phyloP scores from a whole-genome alignment of 2,329 filamentous ascomycete genomes.

The Claviceps humidiphila region DNA sequence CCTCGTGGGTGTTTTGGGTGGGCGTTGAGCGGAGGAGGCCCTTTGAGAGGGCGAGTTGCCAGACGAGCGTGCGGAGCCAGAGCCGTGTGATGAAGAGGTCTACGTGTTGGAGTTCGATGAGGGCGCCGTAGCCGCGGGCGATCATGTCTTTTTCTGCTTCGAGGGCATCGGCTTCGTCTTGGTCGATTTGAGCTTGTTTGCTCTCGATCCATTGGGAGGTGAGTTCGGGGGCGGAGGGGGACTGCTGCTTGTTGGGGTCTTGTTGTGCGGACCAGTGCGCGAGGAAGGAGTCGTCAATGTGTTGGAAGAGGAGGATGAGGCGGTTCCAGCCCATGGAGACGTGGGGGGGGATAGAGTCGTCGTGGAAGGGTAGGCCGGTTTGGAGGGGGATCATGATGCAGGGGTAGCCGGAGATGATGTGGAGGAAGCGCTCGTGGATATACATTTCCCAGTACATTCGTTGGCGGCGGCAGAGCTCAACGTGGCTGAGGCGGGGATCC shows the following conservation, averaged over 20 bases:
- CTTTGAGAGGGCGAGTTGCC: constrained; percentile 27
- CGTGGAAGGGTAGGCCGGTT: constrained; percentile 17
- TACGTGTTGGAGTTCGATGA: constrained; percentile 26
- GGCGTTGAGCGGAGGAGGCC: constrained; percentile 23
- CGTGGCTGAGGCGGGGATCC: constrained; percentile 6
- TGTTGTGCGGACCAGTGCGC: constrained; percentile 23
- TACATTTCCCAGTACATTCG: constrained; percentile 14
- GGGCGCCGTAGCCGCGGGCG: constrained; percentile 12
- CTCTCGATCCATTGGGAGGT: constrained; percentile 26
- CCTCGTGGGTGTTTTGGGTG: constrained; percentile 20
- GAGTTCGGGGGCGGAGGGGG: constrained; percentile 11
- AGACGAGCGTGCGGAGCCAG: constrained; percentile 28
- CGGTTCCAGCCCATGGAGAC: constrained; percentile 25
- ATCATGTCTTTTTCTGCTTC: constrained; percentile 15
- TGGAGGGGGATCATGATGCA: constrained; percentile 20
- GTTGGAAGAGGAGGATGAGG: constrained; percentile 23
- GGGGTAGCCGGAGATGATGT: constrained; percentile 34
- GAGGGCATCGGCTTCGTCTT: constrained; percentile 21
- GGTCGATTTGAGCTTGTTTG: constrained; percentile 27
- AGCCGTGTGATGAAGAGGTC: constrained; percentile 28
- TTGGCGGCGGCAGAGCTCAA: constrained; percentile 10
- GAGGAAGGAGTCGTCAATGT: constrained; percentile 26
- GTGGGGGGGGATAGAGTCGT: constrained; percentile 21
- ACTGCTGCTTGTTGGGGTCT: constrained; percentile 5
- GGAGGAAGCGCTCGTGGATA: constrained; percentile 31